Evolutionary conservation across 1,284 basidiomycete genomes (phyloP).

Genomic region (Cryptococcus sp.): DNA sequence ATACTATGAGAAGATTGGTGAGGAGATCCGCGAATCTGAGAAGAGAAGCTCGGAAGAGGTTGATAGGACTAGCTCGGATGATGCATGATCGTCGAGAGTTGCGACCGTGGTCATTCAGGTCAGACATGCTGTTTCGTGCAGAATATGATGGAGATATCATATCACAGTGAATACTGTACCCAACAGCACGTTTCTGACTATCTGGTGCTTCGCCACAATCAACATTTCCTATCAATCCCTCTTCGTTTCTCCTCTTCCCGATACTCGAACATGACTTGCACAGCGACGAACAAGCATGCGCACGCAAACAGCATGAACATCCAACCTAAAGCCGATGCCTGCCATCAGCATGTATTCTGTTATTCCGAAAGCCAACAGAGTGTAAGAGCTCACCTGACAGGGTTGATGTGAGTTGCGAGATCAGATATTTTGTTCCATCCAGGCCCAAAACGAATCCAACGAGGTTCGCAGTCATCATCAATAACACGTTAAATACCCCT

Average conservation of each 20-base stretch:
- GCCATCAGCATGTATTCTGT: neutral
- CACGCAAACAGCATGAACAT: conserved; percentile 67
- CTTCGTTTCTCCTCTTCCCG: conserved; percentile 55
- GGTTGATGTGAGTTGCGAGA: conserved; percentile 66
- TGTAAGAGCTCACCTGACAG: conserved; percentile 61
- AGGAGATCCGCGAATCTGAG: too few species aligned
- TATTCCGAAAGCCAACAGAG: neutral
- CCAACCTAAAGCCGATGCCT: conserved; percentile 58
- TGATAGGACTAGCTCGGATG: too few species aligned
- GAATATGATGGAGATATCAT: too few species aligned
- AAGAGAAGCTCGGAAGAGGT: too few species aligned
- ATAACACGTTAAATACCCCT: conserved; percentile 79
- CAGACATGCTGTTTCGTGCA: too few species aligned
- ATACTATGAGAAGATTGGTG: too few species aligned
- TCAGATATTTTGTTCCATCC: conserved; percentile 76
- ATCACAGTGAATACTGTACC: too few species aligned
- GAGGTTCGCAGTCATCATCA: conserved; percentile 92
- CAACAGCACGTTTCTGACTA: too few species aligned
- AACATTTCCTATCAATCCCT: conserved; percentile 51
- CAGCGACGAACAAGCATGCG: conserved; percentile 73
- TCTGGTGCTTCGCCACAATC: neutral
- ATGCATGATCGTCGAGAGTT: too few species aligned
- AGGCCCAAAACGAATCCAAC: conserved; percentile 92
- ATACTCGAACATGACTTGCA: conserved; percentile 96
- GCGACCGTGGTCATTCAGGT: too few species aligned